Conservation (phyloP, 2,329 filamentous ascomycete species). For the Geosmithia morbida region DNA sequence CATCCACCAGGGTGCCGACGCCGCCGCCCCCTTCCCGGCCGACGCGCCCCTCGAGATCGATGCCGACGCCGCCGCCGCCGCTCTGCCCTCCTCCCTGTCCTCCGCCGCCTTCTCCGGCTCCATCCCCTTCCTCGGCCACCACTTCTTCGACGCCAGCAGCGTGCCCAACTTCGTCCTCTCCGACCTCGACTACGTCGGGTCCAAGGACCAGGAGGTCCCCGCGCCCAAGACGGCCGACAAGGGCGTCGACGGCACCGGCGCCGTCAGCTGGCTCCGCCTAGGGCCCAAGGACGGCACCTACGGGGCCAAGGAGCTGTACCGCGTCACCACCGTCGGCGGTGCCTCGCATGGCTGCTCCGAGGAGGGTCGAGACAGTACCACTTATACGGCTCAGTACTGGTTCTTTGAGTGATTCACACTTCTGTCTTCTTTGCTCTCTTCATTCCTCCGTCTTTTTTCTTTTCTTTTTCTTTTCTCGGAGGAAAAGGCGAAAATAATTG, state of each 20-base stretch:
- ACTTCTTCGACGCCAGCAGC: slow-evolving; percentile 46
- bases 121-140: slow-evolving; percentile 41
- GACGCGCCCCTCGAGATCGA: slow-evolving; percentile 10
- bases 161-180: slow-evolving; percentile 46
- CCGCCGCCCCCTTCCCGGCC: slow-evolving; percentile 27
- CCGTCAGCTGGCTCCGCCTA: slow-evolving; percentile 41
- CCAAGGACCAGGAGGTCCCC: slow-evolving; percentile 31
- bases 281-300: slow-evolving; percentile 21
- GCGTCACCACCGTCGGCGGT: slow-evolving; percentile 40
- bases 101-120: slow-evolving; percentile 19
- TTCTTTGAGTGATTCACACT: slow-evolving; percentile 25
- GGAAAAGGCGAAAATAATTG: not conserved
- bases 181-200: slow-evolving; percentile 23
- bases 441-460: not conserved
- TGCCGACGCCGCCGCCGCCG: too few species aligned
- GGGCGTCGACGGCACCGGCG: slow-evolving; percentile 32
- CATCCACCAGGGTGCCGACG: slow-evolving; percentile 24
- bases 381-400: slow-evolving; percentile 45
- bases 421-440: not conserved
- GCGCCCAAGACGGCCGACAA: slow-evolving; percentile 34
- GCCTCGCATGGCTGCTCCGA: slow-evolving; percentile 25
- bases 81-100: too few species aligned
- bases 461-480: not conserved
- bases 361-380: slow-evolving; percentile 32
- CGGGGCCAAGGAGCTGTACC: slow-evolving; percentile 31